Base-by-base conservation (phyloP, 1,284 basidiomycete species). In the Ceratobasidium sp. region DNA sequence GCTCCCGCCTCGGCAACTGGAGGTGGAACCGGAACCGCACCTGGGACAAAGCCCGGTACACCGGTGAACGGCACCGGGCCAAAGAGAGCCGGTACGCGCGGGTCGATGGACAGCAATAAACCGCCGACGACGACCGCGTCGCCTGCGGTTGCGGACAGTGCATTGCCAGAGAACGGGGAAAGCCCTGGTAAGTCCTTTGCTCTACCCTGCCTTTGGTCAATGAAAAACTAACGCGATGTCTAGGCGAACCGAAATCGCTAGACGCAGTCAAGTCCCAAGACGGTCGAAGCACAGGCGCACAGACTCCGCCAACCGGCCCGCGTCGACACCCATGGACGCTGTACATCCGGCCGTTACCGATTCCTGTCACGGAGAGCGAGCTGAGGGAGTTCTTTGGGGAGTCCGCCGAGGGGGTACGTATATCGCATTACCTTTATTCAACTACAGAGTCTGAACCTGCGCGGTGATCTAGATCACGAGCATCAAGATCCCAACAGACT, bases 301-400 rank as follows among this genome's bases (percentile, higher is more conserved):
- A 90, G 69, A 91, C 90, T 48, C 90, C 92, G 29, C 90, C 88
- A 5, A 85, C 87, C 63, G 84, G 88, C 76, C 85, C 88, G 2
- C 83, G 87, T n/a, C 85, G 91, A 58, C 89, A 93, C 82, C 92
- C 92, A 9, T 93, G 90, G 88, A 95, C 94, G 3, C 86, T 96
- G 72, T 96, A 93, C 82, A 88, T 95, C 86, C 89, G 91, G 76
- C 79, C 80, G 9, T 85, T 93, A 81, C 84, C 86, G 2, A 80
- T 84, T 6, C 81, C 87, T 8, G 86, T 88, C 1, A 86, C 83
- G 13, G 94, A 96, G 77, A 80, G 83, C 0, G 92, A 94, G 74
- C 80, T 96, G 24, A 86, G 88, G 77, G 89, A 90, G 16, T 92
- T 94, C 82, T 95, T 93, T 80, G 87, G 85, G 14, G 90, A 90